A percentile compares a stretch with the other conserved stretches of the same genome.
phyloP scores from a whole-genome alignment of 441 rosid species.

The Jatropha multifida region DNA sequence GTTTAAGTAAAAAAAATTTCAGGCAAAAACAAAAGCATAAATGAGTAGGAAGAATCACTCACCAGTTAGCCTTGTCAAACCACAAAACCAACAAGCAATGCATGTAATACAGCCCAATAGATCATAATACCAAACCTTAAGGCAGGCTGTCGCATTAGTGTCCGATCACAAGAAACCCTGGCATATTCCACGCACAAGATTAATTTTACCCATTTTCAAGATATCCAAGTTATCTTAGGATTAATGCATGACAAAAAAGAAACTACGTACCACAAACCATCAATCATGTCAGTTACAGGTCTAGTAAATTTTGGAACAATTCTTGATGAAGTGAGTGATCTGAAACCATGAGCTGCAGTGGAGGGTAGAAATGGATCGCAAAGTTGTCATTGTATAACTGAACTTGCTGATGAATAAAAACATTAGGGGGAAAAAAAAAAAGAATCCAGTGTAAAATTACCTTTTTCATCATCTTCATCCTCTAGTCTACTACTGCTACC shows the following conservation, averaged over 20 bases:
- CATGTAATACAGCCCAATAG: constrained; percentile 91
- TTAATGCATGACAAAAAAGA: constrained; percentile 13
- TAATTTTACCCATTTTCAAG: constrained; percentile 8
- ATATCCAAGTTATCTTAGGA: constrained; percentile 6
- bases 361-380: constrained; percentile 15
- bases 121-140: constrained; percentile 86
- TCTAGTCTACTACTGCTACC: constrained; percentile 55
- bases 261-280: constrained; percentile 79
- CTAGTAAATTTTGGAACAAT: constrained; percentile 82
- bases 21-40: neutral
- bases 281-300: constrained; percentile 80
- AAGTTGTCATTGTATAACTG: neutral
- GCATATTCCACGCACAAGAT: constrained; percentile 8
- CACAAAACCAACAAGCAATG: constrained; percentile 68
- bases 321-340: constrained; percentile 86
- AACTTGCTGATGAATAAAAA: neutral
- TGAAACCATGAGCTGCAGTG: constrained; percentile 85
- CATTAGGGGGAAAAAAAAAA: neutral
- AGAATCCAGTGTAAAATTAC: constrained; percentile 34
- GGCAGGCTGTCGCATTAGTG: constrained; percentile 92
- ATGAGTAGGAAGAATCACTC: constrained; percentile 26
- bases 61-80: constrained; percentile 55
- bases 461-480: constrained; percentile 97
- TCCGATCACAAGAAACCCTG: constrained; percentile 99
- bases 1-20: neutral